Evolutionary conservation across 768 basidiomycete genomes (phyloP), one percentile per base, ranked within the genome.

Genomic region (Termitomyces titanicus): DNA sequence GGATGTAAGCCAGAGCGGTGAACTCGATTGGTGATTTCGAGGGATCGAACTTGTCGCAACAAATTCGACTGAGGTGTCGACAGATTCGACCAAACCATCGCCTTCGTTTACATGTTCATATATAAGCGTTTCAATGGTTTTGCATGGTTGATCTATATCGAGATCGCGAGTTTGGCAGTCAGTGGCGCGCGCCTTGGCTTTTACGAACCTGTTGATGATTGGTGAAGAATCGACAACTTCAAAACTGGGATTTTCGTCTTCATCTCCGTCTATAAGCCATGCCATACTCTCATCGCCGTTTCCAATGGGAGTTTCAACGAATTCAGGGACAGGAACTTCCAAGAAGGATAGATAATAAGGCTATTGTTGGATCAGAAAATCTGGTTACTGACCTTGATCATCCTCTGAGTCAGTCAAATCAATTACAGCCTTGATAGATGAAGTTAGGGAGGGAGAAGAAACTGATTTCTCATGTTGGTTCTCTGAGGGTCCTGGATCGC

Each of bases 231-330:
- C 70, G n/a, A 80, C 47, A 37, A 85, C 78, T 54, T 77, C 74
- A 59, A 85, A 71, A 42, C 75, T 72, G 10, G 73, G 74, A 43
- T 86, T 85, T 49, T 87, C 84, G 53, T 86, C 85, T 49, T 87
- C 85, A 54, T 84, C 85, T 24, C 83, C 75, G 37, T 80, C 84
- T 10, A 88, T 66, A 20, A 89, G 70, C 86, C 86, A 88, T 2
- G 81, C 78, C 70, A 88, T 84, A 61, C 76, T 76, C 46, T 75
- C 40, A 31, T 51, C 22, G 18, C 20, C 20, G 29, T 18, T 37
- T 25, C 25, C 33, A 22, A 49, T 18, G 7, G 39, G 15, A 20
- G n/a, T 45, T 15, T 34, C 18, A 18, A 3, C 11, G 15, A 17
- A 12, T 38, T 46, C 24, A 45, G 3, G 31, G 40, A 13, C 22